These are phyloP conservation scores for Pythium rishiriense DNA, from an alignment of 352 stramenopile genomes.

Conservation along the genomic window DNA sequence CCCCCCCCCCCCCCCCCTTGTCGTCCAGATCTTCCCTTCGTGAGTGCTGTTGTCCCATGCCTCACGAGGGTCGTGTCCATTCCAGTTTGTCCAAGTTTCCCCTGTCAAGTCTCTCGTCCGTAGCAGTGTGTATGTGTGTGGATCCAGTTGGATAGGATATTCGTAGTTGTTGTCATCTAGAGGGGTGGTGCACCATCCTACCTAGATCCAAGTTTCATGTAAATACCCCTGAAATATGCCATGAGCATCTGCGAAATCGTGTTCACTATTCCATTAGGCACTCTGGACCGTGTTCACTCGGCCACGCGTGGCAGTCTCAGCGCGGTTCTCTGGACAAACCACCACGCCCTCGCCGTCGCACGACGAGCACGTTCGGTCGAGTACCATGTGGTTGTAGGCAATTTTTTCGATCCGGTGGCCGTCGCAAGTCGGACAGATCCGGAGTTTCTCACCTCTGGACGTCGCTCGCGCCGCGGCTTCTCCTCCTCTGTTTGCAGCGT, in stretches of 20 bases:
- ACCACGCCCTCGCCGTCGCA: conserved; percentile 65
- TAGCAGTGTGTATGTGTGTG: conserved; percentile 9
- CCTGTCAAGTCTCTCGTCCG: background rate
- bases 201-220: background rate
- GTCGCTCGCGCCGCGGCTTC: background rate
- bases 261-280: background rate
- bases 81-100: conserved; percentile 2
- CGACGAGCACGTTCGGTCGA: conserved; percentile 52
- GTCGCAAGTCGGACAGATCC: conserved; percentile 52
- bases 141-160: conserved; percentile 16
- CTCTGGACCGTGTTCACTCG: conserved; percentile 7
- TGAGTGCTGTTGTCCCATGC: background rate
- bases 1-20: background rate
- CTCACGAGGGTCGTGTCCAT: background rate
- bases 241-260: background rate
- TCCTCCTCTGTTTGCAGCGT: background rate
- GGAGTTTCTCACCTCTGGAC: conserved; percentile 25
- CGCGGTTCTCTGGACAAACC: background rate
- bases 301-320: background rate
- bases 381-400: conserved; percentile 50
- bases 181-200: background rate
- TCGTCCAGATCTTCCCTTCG: background rate
- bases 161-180: conserved; percentile 6
- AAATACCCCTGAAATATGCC: conserved; percentile 5
- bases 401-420: conserved; percentile 64